Conservation (phyloP, 2,329 filamentous ascomycete species). For the Akanthomyces dipterigenus region DNA sequence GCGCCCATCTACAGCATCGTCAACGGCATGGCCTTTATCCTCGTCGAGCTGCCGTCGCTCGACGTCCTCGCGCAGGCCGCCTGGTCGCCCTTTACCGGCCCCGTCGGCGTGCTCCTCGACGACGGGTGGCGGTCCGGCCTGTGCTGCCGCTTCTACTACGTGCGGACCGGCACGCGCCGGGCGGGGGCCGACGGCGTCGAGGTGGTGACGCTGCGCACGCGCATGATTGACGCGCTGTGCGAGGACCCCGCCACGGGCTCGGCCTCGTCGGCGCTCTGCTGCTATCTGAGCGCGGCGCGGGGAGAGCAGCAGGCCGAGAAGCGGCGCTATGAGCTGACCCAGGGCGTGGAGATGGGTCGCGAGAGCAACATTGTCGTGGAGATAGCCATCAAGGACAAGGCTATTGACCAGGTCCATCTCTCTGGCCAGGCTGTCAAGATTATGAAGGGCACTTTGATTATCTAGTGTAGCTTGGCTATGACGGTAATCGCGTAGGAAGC, state of each 20-base stretch:
- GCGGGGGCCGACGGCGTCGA: conserved; percentile 19
- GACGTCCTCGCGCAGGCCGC: conserved; percentile 45
- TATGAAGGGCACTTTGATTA: conserved; percentile 27
- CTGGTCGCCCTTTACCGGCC: conserved; percentile 27
- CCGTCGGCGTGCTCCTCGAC: conserved; percentile 35
- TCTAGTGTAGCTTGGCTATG: conserved; percentile 14
- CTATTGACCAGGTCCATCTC: conserved; percentile 26
- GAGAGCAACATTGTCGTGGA: conserved; percentile 45
- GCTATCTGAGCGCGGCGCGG: conserved; percentile 44
- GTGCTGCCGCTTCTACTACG: conserved; percentile 53
- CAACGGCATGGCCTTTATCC: conserved; percentile 66
- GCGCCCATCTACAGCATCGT: conserved; percentile 57
- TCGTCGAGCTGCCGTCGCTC: conserved; percentile 54
- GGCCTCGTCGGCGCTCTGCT: conserved; percentile 50
- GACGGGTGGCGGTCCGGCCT: conserved; percentile 50
- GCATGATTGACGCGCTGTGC: conserved; percentile 49
- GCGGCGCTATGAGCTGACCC: conserved; percentile 46
- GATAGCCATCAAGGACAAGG: conserved; percentile 27
- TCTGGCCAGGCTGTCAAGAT: conserved; percentile 29
- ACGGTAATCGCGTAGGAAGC: too few relatives aligned
- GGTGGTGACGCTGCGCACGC: conserved; percentile 40
- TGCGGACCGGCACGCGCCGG: conserved; percentile 30
- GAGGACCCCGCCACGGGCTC: conserved; percentile 60
- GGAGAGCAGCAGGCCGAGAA: conserved; percentile 25
- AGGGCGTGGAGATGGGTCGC: conserved; percentile 63